Percentiles rank a stretch among this genome's conserved stretches.
phyloP scores from a whole-genome alignment of 306 rosid genomes.

The Gillenia trifoliata region DNA sequence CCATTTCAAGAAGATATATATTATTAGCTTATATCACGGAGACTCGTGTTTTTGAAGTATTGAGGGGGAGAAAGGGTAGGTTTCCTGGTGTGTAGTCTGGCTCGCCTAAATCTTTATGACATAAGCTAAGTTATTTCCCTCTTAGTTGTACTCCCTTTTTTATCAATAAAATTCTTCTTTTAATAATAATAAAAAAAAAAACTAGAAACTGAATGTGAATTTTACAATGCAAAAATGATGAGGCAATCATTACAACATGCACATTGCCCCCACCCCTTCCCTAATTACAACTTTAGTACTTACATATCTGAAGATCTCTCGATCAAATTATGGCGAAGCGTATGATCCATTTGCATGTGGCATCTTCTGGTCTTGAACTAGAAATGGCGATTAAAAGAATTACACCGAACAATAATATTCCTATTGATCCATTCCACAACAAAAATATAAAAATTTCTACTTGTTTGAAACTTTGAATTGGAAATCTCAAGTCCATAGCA shows the following conservation, averaged over 20 bases:
- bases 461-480: neutral
- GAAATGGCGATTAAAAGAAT: slow-evolving; percentile 21
- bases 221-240: neutral
- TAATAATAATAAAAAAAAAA: too few species aligned
- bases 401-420: slow-evolving; percentile 17
- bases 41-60: too few species aligned
- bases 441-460: neutral
- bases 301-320: slow-evolving; percentile 18
- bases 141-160: too few species aligned
- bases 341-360: slow-evolving; percentile 7
- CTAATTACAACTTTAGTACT: neutral
- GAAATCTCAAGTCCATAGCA: neutral
- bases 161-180: too few species aligned
- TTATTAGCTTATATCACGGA: neutral
- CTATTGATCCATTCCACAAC: slow-evolving; percentile 2
- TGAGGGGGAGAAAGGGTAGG: too few species aligned
- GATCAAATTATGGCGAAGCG: slow-evolving; percentile 14
- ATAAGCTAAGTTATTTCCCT: too few species aligned
- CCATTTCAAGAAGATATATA: neutral
- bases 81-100: too few species aligned
- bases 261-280: neutral
- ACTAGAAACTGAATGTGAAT: neutral
- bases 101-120: too few species aligned
- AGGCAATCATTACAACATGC: neutral
- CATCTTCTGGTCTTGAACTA: slow-evolving; percentile 25